These are phyloP conservation scores for Tricholoma matsutake DNA, from an alignment of 768 basidiomycete genomes.

Conservation along the genomic window DNA sequence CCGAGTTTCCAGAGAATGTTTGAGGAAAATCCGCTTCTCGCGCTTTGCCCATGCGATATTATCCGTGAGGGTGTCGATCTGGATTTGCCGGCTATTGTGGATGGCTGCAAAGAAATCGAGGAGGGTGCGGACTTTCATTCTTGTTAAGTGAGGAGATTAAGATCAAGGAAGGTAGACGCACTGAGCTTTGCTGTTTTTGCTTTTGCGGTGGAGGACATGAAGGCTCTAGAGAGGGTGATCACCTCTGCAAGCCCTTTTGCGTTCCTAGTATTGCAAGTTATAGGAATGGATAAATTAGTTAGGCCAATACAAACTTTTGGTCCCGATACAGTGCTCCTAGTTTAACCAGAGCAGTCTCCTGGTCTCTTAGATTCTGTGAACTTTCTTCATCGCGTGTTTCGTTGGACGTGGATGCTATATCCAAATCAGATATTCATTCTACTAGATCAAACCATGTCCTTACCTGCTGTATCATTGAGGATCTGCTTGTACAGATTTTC, in stretches of 20 bases:
- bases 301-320: slow-evolving; percentile 52
- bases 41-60: slow-evolving; percentile 90
- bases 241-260: slow-evolving; percentile 82
- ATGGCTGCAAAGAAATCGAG: slow-evolving; percentile 86
- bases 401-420: slow-evolving; percentile 26
- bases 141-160: not conserved
- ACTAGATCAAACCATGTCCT: slow-evolving; percentile 3
- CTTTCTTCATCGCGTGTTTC: slow-evolving; percentile 37
- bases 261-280: slow-evolving; percentile 49
- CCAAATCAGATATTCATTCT: not conserved
- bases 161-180: slow-evolving; percentile 30
- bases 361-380: slow-evolving; percentile 66
- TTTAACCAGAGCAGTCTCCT: slow-evolving; percentile 81
- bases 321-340: slow-evolving; percentile 87
- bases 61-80: slow-evolving; percentile 83
- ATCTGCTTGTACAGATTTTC: slow-evolving; percentile 77
- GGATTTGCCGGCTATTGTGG: slow-evolving; percentile 67
- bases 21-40: slow-evolving; percentile 94
- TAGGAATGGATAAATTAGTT: not conserved
- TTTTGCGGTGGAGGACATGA: slow-evolving; percentile 94
- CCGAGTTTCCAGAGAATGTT: slow-evolving; percentile 89
- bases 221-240: slow-evolving; percentile 76
- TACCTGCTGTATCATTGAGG: slow-evolving; percentile 40
- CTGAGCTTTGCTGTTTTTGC: slow-evolving; percentile 97
- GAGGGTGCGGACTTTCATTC: slow-evolving; percentile 75